Evolutionary conservation across 2,329 filamentous ascomycete genomes (phyloP).

Genomic region (Colletotrichum sp.): DNA sequence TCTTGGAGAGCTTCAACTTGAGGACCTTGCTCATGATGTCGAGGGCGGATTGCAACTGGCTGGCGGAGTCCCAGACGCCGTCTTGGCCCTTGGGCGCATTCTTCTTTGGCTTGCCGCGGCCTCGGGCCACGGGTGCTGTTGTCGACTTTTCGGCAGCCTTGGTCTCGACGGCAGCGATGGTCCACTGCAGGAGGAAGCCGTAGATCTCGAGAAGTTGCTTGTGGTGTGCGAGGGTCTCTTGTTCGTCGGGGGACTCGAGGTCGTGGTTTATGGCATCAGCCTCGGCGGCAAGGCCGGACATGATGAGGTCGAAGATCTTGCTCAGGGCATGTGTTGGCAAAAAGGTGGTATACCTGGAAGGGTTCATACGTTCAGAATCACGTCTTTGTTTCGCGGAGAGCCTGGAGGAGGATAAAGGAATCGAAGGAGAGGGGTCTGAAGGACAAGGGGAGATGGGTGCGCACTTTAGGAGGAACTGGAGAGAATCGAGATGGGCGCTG

Average conservation of each 20-base stretch:
- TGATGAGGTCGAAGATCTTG: conserved; percentile 91
- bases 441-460: conserved; percentile 58
- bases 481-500: conserved; percentile 82
- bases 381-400: conserved; percentile 13
- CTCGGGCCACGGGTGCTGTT: conserved; percentile 70
- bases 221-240: conserved; percentile 84
- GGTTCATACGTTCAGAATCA: conserved; percentile 63
- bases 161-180: conserved; percentile 89
- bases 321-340: conserved; percentile 84
- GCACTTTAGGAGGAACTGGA: conserved; percentile 97
- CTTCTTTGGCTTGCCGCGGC: conserved; percentile 79
- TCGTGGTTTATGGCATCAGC: conserved; percentile 86
- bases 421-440: conserved; percentile 26
- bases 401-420: conserved; percentile 29
- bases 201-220: conserved; percentile 93
- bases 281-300: conserved; percentile 84
- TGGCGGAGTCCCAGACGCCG: conserved; percentile 84
- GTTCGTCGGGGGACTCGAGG: conserved; percentile 84
- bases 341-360: conserved; percentile 78
- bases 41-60: conserved; percentile 85
- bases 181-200: conserved; percentile 94
- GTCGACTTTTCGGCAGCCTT: conserved; percentile 91
- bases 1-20: conserved; percentile 87
- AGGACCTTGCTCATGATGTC: conserved; percentile 96
- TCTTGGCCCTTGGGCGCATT: conserved; percentile 71